Percentiles rank a stretch among this genome's conserved stretches.
Evolutionary conservation across 2,329 filamentous ascomycete genomes (phyloP).

Genomic region (Apiospora phragmitis): DNA sequence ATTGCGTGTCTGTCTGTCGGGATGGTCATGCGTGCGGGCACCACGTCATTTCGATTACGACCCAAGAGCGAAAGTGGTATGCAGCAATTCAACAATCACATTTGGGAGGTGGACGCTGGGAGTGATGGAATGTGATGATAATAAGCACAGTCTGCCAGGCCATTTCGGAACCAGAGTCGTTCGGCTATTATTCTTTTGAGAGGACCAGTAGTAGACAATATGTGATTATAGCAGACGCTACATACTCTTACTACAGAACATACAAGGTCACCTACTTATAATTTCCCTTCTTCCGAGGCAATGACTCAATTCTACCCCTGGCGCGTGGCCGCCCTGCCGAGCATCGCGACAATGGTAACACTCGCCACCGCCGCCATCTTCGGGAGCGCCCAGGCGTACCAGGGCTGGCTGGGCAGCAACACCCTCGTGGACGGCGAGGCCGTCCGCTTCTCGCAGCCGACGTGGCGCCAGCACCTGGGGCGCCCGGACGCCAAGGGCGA

Average conservation of each 20-base stretch:
- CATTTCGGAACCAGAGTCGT: not conserved
- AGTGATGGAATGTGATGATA: not conserved
- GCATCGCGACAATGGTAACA: not conserved
- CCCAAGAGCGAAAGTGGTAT: not conserved
- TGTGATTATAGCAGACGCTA: not conserved
- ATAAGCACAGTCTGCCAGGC: not conserved
- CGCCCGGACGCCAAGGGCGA: conserved; percentile 20
- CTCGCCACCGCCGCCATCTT: not conserved
- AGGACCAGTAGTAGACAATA: not conserved
- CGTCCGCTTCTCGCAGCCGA: conserved; percentile 23
- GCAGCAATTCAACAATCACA: not conserved
- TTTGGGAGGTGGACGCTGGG: not conserved
- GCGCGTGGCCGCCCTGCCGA: not conserved
- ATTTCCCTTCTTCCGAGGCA: not conserved
- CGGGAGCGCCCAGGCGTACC: conserved; percentile 34
- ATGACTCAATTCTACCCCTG: not conserved
- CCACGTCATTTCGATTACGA: not conserved
- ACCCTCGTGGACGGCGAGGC: conserved; percentile 26
- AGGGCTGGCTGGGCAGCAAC: conserved; percentile 37
- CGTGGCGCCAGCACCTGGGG: conserved; percentile 44
- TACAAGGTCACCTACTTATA: not conserved
- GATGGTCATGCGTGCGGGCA: not conserved
- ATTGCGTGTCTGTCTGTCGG: not conserved
- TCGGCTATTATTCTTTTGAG: not conserved
- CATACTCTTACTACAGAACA: no score